Conservation (phyloP, 106 monocot genomes). For the Allium sativum region DNA sequence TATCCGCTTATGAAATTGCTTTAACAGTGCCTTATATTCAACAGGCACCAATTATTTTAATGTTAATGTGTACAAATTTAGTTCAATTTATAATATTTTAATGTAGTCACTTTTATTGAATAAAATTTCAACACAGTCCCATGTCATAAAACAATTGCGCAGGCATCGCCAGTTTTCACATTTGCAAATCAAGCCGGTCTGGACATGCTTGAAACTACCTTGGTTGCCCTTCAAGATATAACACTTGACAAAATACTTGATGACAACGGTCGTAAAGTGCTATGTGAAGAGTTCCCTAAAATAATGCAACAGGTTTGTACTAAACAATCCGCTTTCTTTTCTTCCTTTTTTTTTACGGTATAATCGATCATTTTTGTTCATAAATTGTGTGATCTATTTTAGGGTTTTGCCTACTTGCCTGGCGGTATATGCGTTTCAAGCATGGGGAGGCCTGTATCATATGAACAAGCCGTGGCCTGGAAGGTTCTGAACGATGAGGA, state of each 20-base stretch:
- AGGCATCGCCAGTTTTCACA: slow-evolving; percentile 45
- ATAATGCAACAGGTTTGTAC: slow-evolving; percentile 74
- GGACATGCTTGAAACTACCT: slow-evolving; percentile 82
- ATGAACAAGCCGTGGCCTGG: slow-evolving; percentile 86
- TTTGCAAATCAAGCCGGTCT: slow-evolving; percentile 73
- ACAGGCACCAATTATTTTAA: no score
- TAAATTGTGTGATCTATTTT: not conserved
- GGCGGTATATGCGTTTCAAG: slow-evolving; percentile 72
- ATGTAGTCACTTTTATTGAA: not conserved
- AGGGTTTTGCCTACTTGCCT: slow-evolving; percentile 73
- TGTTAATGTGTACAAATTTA: not conserved
- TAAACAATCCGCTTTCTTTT: not conserved
- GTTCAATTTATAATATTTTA: not conserved
- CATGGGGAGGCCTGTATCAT: slow-evolving; percentile 87
- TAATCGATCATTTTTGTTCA: not conserved
- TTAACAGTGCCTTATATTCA: no score
- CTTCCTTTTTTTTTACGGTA: not conserved
- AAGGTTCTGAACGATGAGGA: slow-evolving; percentile 71
- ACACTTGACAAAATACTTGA: slow-evolving; percentile 55
- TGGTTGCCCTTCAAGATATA: slow-evolving; percentile 62
- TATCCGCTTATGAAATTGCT: no score
- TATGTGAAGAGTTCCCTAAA: slow-evolving; percentile 63
- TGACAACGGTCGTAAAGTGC: slow-evolving; percentile 48
- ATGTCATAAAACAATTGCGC: not conserved
- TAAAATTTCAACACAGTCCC: not conserved